Percentiles rank a stretch among this genome's conserved stretches.
Conservation (phyloP, 176 grass and related monocot genomes). For the Eleusine indica region DNA sequence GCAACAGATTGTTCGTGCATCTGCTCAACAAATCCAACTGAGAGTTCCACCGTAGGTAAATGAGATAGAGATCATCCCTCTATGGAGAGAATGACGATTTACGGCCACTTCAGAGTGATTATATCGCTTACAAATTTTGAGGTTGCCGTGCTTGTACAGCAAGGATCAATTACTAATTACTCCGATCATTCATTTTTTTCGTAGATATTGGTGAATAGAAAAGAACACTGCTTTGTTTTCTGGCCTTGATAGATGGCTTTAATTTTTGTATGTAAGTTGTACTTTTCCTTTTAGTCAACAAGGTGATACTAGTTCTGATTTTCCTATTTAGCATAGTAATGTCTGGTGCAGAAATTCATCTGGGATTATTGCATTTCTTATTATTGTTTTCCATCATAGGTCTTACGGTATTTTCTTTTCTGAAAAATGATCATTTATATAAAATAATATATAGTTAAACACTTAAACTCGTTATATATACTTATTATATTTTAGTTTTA, state of each 20-base stretch:
- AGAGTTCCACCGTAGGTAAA: slow-evolving; percentile 37
- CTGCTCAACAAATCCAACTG: slow-evolving; percentile 55
- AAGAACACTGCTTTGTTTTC: background rate
- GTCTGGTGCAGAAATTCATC: background rate
- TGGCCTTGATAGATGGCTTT: background rate
- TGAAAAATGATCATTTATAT: no score
- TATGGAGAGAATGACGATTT: slow-evolving; percentile 2
- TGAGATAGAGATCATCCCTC: slow-evolving; percentile 6
- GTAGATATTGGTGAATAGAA: background rate
- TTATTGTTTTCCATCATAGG: no score
- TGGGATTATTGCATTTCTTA: background rate
- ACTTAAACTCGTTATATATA: no score
- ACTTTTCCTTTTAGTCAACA: background rate
- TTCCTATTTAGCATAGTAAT: background rate
- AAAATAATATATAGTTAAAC: no score
- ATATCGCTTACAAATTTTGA: background rate
- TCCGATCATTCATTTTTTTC: background rate
- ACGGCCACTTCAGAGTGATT: background rate
- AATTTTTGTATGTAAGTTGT: background rate
- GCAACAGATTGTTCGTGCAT: slow-evolving; percentile 79
- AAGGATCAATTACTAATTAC: background rate
- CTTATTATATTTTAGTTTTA: no score
- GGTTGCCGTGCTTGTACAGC: background rate
- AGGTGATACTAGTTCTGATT: background rate
- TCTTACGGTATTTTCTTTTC: background rate